Evolutionary conservation across 495 filamentous ascomycete species (phyloP), one percentile per base, ranked within the genome.

Genomic region (Lasiosphaeriaceae sp.): DNA sequence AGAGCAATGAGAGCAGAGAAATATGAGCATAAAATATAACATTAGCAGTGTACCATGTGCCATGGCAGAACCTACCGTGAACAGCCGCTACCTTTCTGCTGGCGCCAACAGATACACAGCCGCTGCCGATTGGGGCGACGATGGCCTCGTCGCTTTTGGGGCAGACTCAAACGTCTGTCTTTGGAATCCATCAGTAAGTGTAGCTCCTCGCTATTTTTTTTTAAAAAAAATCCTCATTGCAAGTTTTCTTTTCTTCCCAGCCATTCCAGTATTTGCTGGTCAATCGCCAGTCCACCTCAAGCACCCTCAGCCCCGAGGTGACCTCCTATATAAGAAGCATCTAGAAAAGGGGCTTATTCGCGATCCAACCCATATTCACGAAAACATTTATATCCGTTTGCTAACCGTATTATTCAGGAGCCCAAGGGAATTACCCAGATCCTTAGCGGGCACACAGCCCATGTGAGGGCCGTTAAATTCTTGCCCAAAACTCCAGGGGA

Each of bases 81-180:
- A 65, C 19, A 64, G 74, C 52, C 78, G 83, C 14, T 95, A 90
- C 62, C 84, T 96, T 29, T 88, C 91, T 26, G 86, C 86, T 54
- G 94, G 94, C 54, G 92, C 90, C 37, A 97, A 97, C 73, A 80
- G 93, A 57, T 90, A 97, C 60, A 87, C 94, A 23, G 85, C 85
- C 16, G 90, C 89, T 12, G 91, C 94, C 14, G 94, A 97, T 73
- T 98, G 94, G 94, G 83, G 91, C 66, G 65, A 76, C 7, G 73
- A 83, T 35, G 85, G 87, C 12, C 71, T 92, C 52, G 79, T 97
- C 37, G 95, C 93, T 45, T 98, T 89, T 73, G 94, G 94, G 37
- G 88, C 92, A 24, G 90, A 91, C 73, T 83, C 83, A 56, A 94
- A 93, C 74, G 78, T 97, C 56, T 94, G 92, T 29, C 66, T 97